phyloP scores from a whole-genome alignment of 768 basidiomycete genomes.

The Pulveroboletus sp. region DNA sequence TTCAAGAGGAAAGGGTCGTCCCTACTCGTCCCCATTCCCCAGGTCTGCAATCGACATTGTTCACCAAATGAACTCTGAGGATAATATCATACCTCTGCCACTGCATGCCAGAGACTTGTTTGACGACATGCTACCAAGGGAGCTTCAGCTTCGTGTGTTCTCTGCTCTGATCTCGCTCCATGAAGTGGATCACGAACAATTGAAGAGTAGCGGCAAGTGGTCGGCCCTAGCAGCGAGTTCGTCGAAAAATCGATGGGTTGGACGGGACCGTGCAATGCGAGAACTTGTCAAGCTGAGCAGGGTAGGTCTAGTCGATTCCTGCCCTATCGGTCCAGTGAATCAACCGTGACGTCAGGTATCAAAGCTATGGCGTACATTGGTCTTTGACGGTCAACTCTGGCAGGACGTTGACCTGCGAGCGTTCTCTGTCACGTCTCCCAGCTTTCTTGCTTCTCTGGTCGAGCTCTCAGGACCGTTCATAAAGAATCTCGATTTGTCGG shows the following conservation, averaged over 20 bases:
- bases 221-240: slow-evolving; percentile 56
- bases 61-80: slow-evolving; percentile 39
- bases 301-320: slow-evolving; percentile 44
- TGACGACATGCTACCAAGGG: slow-evolving; percentile 65
- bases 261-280: slow-evolving; percentile 64
- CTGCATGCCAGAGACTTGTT: slow-evolving; percentile 50
- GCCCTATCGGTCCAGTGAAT: slow-evolving; percentile 10
- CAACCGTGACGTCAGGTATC: slow-evolving; percentile 53
- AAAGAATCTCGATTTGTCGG: slow-evolving; percentile 54
- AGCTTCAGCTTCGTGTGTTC: slow-evolving; percentile 62
- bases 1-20: slow-evolving; percentile 50
- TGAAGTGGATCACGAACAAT: slow-evolving; percentile 51
- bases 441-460: slow-evolving; percentile 50
- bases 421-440: slow-evolving; percentile 53
- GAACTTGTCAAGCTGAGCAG: slow-evolving; percentile 77
- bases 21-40: slow-evolving; percentile 62
- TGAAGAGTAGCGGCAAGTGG: slow-evolving; percentile 49
- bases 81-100: slow-evolving; percentile 50
- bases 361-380: slow-evolving; percentile 66
- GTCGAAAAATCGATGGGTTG: slow-evolving; percentile 66
- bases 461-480: slow-evolving; percentile 61
- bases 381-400: slow-evolving; percentile 90
- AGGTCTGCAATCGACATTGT: slow-evolving; percentile 57
- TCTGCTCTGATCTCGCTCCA: slow-evolving; percentile 50
- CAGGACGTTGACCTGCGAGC: slow-evolving; percentile 53